phyloP scores from a whole-genome alignment of 2,329 filamentous ascomycete genomes.

The Torrubiella hemipterigena region DNA sequence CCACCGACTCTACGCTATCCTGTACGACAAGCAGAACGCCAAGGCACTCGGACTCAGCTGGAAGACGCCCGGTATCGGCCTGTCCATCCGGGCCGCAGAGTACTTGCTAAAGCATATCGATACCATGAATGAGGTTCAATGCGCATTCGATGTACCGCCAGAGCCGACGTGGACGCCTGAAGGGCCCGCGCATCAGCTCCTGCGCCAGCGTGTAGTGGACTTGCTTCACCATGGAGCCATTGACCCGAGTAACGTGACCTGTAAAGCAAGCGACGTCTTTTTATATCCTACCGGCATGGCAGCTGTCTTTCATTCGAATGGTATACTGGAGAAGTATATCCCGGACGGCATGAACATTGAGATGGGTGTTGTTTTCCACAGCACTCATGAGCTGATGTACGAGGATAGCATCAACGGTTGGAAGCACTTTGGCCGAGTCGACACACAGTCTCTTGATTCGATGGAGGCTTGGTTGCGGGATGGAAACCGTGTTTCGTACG shows the following conservation, averaged over 20 bases:
- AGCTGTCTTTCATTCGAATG: slow-evolving; percentile 31
- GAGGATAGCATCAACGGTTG: slow-evolving; percentile 29
- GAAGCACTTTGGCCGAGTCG: slow-evolving; percentile 35
- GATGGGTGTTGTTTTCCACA: slow-evolving; percentile 40
- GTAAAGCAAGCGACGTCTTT: slow-evolving; percentile 29
- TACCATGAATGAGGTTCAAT: slow-evolving; percentile 19
- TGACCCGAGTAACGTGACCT: slow-evolving; percentile 13
- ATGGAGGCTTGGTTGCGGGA: slow-evolving; percentile 32
- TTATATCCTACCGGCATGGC: slow-evolving; percentile 45
- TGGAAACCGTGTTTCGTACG: slow-evolving; percentile 11
- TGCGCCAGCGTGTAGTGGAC: slow-evolving; percentile 27
- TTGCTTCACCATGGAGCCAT: slow-evolving; percentile 28
- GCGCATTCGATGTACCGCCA: slow-evolving; percentile 13
- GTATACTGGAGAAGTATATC: slow-evolving; percentile 21
- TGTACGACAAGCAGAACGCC: slow-evolving; percentile 23
- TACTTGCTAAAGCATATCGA: slow-evolving; percentile 25
- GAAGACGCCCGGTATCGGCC: slow-evolving; percentile 31
- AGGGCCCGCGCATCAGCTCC: slow-evolving; percentile 19
- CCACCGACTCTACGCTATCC: slow-evolving; percentile 30
- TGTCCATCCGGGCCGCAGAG: slow-evolving; percentile 33
- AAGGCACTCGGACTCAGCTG: slow-evolving; percentile 28
- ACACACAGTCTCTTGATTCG: slow-evolving; percentile 25
- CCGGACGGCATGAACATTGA: slow-evolving; percentile 23
- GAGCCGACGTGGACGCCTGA: slow-evolving; percentile 27
- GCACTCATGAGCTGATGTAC: slow-evolving; percentile 33